phyloP scores from a whole-genome alignment of 768 basidiomycete species.

The Vararia minispora region DNA sequence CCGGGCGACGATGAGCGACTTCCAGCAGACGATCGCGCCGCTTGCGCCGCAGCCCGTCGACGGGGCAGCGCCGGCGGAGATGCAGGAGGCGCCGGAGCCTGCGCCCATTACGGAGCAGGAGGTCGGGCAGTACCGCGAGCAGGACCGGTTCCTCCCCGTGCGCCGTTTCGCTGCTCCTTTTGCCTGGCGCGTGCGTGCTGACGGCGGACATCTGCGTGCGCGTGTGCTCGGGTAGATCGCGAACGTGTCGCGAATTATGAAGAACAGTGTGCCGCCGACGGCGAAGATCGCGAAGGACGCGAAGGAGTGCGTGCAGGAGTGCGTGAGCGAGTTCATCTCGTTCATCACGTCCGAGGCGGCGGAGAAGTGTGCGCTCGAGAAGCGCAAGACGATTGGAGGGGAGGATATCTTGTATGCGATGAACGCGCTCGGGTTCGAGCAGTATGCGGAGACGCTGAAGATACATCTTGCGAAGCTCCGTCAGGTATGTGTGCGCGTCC shows the following conservation, averaged over 20 bases:
- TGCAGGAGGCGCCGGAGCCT: constrained; percentile 45
- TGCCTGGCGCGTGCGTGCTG: constrained; percentile 1
- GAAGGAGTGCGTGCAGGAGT: constrained; percentile 97
- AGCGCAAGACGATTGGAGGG: constrained; percentile 95
- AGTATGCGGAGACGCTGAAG: constrained; percentile 86
- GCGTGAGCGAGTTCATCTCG: constrained; percentile 95
- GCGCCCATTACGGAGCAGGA: constrained; percentile 84
- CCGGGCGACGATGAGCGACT: too few species aligned
- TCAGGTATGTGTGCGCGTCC: constrained; percentile 57
- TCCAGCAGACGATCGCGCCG: too few species aligned
- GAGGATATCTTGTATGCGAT: constrained; percentile 97
- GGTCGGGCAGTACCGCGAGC: constrained; percentile 89
- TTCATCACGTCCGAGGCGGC: constrained; percentile 97
- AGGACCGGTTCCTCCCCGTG: constrained; percentile 92
- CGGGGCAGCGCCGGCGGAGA: too few species aligned
- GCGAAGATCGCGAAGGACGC: constrained; percentile 98
- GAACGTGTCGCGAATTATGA: constrained; percentile 98
- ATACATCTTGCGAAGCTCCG: constrained; percentile 87
- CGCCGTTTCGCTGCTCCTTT: constrained; percentile 19
- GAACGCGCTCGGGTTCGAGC: constrained; percentile 85
- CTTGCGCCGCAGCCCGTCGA: constrained; percentile 17
- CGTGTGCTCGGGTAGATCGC: constrained; percentile 56
- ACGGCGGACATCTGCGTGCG: background rate
- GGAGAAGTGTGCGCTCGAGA: constrained; percentile 89
- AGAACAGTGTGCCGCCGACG: constrained; percentile 74